phyloP scores from a whole-genome alignment of 2,329 filamentous ascomycete genomes.

The Epichloe sp. region DNA sequence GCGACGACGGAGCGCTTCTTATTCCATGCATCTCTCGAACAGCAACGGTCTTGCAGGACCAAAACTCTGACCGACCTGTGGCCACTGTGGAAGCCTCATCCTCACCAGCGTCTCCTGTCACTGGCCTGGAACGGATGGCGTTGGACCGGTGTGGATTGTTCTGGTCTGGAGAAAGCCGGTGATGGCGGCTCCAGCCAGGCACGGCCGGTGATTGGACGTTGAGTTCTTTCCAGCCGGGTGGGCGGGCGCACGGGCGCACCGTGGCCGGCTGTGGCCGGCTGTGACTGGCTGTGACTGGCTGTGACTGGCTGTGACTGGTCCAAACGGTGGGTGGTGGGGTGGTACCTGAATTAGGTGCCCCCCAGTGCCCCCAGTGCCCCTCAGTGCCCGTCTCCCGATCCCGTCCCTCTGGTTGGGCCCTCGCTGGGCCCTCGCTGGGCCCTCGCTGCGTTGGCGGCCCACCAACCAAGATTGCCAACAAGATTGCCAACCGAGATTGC shows the following conservation, averaged over 20 bases:
- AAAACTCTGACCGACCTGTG: slow-evolving; percentile 1
- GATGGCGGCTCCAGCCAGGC: slow-evolving; percentile 8
- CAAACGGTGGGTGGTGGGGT: no score
- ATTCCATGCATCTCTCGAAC: not conserved
- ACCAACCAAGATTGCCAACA: no score
- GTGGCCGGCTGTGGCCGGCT: slow-evolving; percentile 1
- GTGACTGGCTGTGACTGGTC: slow-evolving; percentile 5
- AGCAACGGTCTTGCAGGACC: not conserved
- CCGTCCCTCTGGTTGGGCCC: not conserved
- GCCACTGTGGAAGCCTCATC: not conserved
- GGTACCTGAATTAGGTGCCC: slow-evolving; percentile 7
- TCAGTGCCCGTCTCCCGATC: not conserved
- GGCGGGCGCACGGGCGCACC: slow-evolving; percentile 2
- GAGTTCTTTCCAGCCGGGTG: slow-evolving; percentile 5
- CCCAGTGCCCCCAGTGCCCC: not conserved
- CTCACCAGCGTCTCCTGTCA: slow-evolving; percentile 1
- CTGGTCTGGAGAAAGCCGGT: not conserved
- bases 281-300: slow-evolving; percentile 2
- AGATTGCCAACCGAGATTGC: no score
- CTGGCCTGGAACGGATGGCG: not conserved
- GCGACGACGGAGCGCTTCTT: not conserved
- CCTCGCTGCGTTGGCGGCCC: no score
- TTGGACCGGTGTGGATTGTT: not conserved
- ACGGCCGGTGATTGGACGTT: slow-evolving; percentile 11
- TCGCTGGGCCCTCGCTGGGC: no score